Percentiles rank a stretch among this genome's conserved stretches.
Conservation (phyloP, 2,329 filamentous ascomycete species). For the Cryphonectria nitschkei region DNA sequence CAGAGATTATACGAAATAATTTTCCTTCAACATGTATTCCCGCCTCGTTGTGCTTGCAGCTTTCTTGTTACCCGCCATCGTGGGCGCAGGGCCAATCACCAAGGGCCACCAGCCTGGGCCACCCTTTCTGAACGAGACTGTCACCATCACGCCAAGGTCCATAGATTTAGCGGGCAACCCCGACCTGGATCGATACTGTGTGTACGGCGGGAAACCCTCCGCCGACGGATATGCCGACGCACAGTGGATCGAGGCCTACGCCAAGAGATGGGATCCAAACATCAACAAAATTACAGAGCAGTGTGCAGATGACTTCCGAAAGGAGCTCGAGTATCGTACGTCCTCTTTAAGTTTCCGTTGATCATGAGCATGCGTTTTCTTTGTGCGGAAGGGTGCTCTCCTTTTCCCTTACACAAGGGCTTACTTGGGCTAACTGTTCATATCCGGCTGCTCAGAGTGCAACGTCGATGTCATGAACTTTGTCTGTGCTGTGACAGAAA, state of each 20-base stretch:
- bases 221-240: not conserved
- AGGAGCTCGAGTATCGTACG: not conserved
- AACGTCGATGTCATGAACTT: not conserved
- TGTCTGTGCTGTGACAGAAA: not conserved
- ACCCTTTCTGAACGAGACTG: not conserved
- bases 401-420: not conserved
- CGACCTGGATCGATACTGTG: not conserved
- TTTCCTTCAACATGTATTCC: not conserved
- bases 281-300: not conserved
- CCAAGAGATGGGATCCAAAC: not conserved
- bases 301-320: not conserved
- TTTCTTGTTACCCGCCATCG: not conserved
- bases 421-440: not conserved
- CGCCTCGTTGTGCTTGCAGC: not conserved
- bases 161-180: not conserved
- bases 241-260: conserved; percentile 2
- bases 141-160: not conserved
- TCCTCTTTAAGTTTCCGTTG: not conserved
- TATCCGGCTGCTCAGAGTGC: not conserved
- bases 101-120: not conserved
- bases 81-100: not conserved
- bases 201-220: not conserved
- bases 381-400: not conserved
- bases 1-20: not conserved
- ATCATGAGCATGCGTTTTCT: not conserved